Conservation (phyloP, 140 eudicot species). For the Ambrosia hybrid region DNA sequence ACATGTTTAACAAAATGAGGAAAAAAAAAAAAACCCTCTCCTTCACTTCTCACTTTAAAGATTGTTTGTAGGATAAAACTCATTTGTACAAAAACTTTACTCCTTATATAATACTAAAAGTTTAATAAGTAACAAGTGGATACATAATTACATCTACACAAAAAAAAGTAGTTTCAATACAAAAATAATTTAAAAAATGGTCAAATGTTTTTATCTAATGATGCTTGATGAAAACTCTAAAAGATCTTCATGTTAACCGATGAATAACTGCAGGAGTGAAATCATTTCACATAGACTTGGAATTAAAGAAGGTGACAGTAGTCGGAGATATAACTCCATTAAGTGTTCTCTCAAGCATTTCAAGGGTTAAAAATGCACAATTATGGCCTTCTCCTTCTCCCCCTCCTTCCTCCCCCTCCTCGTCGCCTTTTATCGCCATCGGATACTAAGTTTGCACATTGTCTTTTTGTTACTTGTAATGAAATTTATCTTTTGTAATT, state of each 20-base stretch:
- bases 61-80: too few species aligned
- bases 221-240: not conserved
- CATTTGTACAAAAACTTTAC: too few species aligned
- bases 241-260: not conserved
- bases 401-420: slow-evolving; percentile 24
- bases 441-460: slow-evolving; percentile 34
- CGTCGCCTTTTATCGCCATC: slow-evolving; percentile 29
- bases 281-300: slow-evolving; percentile 87
- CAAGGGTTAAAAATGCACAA: slow-evolving; percentile 88
- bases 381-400: slow-evolving; percentile 74
- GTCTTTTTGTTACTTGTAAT: slow-evolving; percentile 26
- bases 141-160: not conserved
- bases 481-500: slow-evolving; percentile 16
- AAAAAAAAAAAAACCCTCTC: too few species aligned
- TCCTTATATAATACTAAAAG: too few species aligned
- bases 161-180: not conserved
- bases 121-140: too few species aligned
- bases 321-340: slow-evolving; percentile 76
- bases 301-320: slow-evolving; percentile 79
- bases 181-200: not conserved
- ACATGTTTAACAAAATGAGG: too few species aligned
- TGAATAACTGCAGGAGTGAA: slow-evolving; percentile 67
- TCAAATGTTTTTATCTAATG: not conserved
- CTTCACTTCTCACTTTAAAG: too few species aligned
- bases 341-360: slow-evolving; percentile 82